Evolutionary conservation across 192 early-diverging fungal species (phyloP).

Genomic region (Globomyces pollinis-pini): DNA sequence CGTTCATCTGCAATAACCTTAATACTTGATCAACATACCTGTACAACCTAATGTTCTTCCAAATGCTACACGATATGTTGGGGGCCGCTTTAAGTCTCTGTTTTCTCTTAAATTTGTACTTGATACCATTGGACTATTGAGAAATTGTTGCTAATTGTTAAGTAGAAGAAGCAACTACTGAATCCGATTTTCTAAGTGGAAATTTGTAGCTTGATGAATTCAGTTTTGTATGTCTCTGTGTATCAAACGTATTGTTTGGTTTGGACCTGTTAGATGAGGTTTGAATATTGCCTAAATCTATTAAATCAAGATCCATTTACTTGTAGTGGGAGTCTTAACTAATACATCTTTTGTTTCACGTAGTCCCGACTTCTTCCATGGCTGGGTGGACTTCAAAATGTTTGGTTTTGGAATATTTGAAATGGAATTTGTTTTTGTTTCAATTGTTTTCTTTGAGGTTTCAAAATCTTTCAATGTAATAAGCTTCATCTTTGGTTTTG

Average conservation of each 20-base stretch:
- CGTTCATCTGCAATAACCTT: neutral
- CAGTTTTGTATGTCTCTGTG: too few relatives aligned
- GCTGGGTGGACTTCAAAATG: neutral
- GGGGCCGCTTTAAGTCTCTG: neutral
- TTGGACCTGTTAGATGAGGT: too few relatives aligned
- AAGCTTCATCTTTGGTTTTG: neutral
- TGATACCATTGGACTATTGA: neutral
- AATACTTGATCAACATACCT: neutral
- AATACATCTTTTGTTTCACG: too few relatives aligned
- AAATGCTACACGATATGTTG: conserved; percentile 5
- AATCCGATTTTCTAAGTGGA: too few relatives aligned
- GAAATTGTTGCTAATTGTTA: neutral
- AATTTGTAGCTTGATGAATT: too few relatives aligned
- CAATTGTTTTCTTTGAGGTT: neutral
- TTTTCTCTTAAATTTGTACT: neutral
- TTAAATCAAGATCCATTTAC: too few relatives aligned
- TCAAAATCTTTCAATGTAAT: neutral
- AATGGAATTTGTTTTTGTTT: neutral
- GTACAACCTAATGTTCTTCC: neutral
- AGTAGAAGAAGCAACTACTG: too few relatives aligned
- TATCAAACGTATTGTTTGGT: too few relatives aligned
- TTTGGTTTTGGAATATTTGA: neutral
- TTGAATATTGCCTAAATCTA: too few relatives aligned
- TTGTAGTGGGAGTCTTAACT: too few relatives aligned
- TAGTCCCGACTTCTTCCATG: neutral